Base-by-base conservation (phyloP, 345 rosid species). In the Gossypium turneri region DNA sequence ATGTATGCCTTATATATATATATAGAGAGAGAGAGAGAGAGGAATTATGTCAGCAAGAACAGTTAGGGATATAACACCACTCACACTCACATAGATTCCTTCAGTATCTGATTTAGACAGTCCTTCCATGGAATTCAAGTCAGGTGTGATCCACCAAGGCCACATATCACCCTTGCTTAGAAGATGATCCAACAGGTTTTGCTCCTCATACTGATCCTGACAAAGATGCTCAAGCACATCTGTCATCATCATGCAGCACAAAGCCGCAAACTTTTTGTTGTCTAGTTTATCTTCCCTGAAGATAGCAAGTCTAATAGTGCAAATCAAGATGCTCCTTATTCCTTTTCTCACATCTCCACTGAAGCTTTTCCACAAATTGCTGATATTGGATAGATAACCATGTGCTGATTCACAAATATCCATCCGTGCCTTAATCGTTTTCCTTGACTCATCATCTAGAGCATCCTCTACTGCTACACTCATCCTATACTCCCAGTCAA, bases 141-240 rank as follows among this genome's bases (percentile, higher is more conserved):
- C 86, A 2, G 88, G 83, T 75, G 80, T 72, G 67, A 90, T 83
- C 98, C 98, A 91, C 62, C 84, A 73, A 59, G 97, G 99, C 98
- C 99, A 95, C 45, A 62, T 72, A 72, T 89, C 87, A 82, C 78
- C 85, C 87, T 86, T 83, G 75, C 79, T 77, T 29, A 91, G 83
- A 66, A 95, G 93, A 82, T 85, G 85, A 82, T 89, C 89, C 70
- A 90, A 78, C 5, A 90, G 67, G 79, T 73, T 76, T 77, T 92
- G 90, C 80, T 93, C 93, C 79, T 86, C 91, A 12, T 79, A 56
- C 70, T 76, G 87, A 81, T 85, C 84, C 79, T 73, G 63, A 79
- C 91, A 88, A 73, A 89, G 86, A 80, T 80, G 81, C 73, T 82
- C 82, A 67, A 95, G 78, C 76, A 91, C 81, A 81, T 89, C 89